Conservation (phyloP, 768 basidiomycete species). For the Lentinula aciculospora region DNA sequence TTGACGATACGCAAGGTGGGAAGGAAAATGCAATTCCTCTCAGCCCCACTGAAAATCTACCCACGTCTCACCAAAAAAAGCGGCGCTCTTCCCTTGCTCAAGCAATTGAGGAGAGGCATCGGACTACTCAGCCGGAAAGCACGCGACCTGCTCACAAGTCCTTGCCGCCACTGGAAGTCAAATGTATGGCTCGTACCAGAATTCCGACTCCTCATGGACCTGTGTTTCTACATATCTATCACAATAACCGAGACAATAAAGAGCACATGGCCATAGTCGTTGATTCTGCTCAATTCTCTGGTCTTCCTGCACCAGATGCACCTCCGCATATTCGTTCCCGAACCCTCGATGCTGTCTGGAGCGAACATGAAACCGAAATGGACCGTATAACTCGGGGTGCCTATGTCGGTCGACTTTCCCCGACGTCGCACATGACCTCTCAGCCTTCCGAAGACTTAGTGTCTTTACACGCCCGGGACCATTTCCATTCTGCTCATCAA, state of each 20-base stretch:
- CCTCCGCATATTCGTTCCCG: slow-evolving; percentile 73
- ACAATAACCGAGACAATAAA: slow-evolving; percentile 87
- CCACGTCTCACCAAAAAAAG: slow-evolving; percentile 30
- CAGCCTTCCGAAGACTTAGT: slow-evolving; percentile 20
- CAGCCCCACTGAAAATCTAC: slow-evolving; percentile 32
- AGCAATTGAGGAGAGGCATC: slow-evolving; percentile 20
- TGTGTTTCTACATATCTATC: slow-evolving; percentile 90
- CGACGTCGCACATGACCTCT: slow-evolving; percentile 43
- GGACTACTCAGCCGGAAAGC: slow-evolving; percentile 15
- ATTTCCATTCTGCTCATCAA: background rate
- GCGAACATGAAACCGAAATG: slow-evolving; percentile 80
- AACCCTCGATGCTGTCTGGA: slow-evolving; percentile 82
- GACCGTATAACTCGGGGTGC: slow-evolving; percentile 93
- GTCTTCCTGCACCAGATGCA: slow-evolving; percentile 26
- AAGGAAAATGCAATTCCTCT: slow-evolving; percentile 50
- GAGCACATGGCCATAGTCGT: slow-evolving; percentile 96
- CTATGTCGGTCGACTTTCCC: slow-evolving; percentile 79
- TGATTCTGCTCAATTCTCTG: slow-evolving; percentile 78
- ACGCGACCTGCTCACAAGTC: slow-evolving; percentile 14
- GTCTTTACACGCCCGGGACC: slow-evolving; percentile 2
- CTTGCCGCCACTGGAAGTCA: slow-evolving; percentile 53
- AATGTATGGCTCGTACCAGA: slow-evolving; percentile 95
- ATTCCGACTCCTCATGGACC: slow-evolving; percentile 96
- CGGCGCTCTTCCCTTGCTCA: slow-evolving; percentile 29
- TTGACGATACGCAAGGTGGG: slow-evolving; percentile 22